Conservation (phyloP, 208 protist genomes). For the Trypanosoma grayi region DNA sequence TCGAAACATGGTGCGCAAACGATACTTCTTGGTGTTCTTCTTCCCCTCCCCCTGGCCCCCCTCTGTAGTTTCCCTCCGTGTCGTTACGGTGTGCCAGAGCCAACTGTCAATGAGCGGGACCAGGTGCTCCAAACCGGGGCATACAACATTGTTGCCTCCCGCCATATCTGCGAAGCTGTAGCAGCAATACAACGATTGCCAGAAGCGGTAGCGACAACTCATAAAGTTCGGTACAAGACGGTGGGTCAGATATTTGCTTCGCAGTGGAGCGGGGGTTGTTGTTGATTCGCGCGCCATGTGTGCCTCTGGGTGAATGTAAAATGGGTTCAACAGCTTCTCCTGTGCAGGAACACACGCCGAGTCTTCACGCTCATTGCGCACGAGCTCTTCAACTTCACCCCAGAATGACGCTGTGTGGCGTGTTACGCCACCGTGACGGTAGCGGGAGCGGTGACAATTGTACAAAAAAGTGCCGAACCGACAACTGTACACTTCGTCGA, state of each 20-base stretch:
- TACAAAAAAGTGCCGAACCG: slow-evolving; percentile 29
- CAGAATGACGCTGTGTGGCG: slow-evolving; percentile 15
- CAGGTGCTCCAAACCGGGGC: slow-evolving; percentile 6
- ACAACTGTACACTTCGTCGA: slow-evolving; percentile 26
- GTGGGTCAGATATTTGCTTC: slow-evolving; percentile 8
- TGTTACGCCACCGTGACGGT: background rate
- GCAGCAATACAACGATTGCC: slow-evolving; percentile 9
- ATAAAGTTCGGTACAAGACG: slow-evolving; percentile 16
- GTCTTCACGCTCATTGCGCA: slow-evolving; percentile 1
- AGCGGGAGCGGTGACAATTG: slow-evolving; percentile 20
- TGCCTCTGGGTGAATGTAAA: slow-evolving; percentile 10
- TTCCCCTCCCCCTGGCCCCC: too few species aligned
- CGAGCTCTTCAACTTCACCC: slow-evolving; percentile 13
- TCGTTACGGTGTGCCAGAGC: slow-evolving; percentile 1
- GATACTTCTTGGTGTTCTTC: too few species aligned
- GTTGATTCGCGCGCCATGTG: background rate
- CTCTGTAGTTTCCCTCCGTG: too few species aligned
- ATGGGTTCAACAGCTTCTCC: slow-evolving; percentile 14
- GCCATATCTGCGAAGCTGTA: slow-evolving; percentile 8
- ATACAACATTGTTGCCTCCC: background rate
- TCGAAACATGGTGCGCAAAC: too few species aligned
- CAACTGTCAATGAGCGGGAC: slow-evolving; percentile 10
- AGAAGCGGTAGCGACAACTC: slow-evolving; percentile 14
- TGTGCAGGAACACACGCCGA: background rate
- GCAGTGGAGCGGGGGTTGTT: background rate